Evolutionary conservation across 2,329 filamentous ascomycete species (phyloP), one percentile per base, ranked within the genome.

Genomic region (Penicillium sp.): DNA sequence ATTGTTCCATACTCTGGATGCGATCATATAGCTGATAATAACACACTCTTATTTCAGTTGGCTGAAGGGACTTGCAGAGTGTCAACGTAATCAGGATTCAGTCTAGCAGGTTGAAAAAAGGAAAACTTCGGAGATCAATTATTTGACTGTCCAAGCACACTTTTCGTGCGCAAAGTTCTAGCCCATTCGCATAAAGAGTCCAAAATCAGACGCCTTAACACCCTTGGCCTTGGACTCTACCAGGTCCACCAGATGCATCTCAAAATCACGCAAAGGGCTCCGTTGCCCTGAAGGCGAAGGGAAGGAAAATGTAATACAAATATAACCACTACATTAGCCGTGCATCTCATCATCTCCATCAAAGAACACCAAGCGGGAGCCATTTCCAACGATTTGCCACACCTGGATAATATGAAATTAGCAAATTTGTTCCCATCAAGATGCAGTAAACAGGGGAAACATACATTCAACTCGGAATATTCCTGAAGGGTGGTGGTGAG

Each of bases 381-480:
- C 85, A 54, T 83, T 83, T 52, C 81, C 83, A 55, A 83, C 77
- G 34, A 86, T 85, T 83, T 89, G 86, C 86, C 86, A 90, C 54
- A 90, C 76, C 86, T 90, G 45, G 43, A 41, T 46, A 47, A 39
- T 4, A 24, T 8, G 34, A 28, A 37, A 55, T 81, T 65, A 82
- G 73, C 55, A 50, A 38, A 7, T 6, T 28, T 25, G 26, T 4
- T 45, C 6, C 40, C 25, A n/a, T 18, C 37, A 43, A 25, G 39
- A 13, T 1, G 6, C 27, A n/a, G 38, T 7, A 6, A 33, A 25
- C 25, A 24, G 46, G 29, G 2, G 47, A 63, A 56, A 85, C 90
- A 88, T 76, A 97, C 93, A 75, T 95, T 87, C 52, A 95, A 73
- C 56, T 81, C 76, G 3, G 88, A 84, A 71, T 98, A 97, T 74